Base-by-base conservation (phyloP, 345 rosid species). In the Durio zibethinus region DNA sequence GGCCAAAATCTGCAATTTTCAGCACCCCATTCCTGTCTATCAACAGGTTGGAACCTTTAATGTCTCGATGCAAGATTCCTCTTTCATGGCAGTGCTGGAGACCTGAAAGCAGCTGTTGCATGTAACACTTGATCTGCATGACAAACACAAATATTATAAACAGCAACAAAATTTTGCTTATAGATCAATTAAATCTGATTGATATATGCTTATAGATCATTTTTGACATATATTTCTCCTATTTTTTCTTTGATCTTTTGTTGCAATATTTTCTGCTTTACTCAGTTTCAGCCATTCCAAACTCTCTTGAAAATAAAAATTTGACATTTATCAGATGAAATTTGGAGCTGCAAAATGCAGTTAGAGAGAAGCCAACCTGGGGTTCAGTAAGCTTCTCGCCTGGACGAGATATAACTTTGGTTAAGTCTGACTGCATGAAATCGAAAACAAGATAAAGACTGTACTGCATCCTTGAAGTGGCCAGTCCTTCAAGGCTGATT, bases 391-490 rank as follows among this genome's bases (percentile, higher is more conserved):
- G 92, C 84, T 82, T 81, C 59, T 83, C 80, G 56, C 91, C 92
- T 4, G 91, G 95, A 33, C 88, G 87, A 35, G 90, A 82, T 65
- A 91, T 89, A 63, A 94, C 61, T 75, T 87, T 88, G 29, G 94
- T 89, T 1, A 92, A 84, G 71, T 94, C 97, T 0, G 89, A 85
- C 78, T 50, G 87, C 98, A 92, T 91, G 84, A 79, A 85, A 73
- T 89, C 94, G 23, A 94, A 91, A 7, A 94, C 98, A 20, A 92
- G 87, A 79, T 92, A 94, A 64, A 94, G 89, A 67, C 98, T 94
- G 66, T 91, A 93, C 81, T 93, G 94, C 91, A 94, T 90, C 83
- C 97, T 92, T 23, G 97, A 92, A 3, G 94, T 92, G 56, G 97
- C 98, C 18, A 91, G 57, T 64, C 98, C 97, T 87, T 90, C 92